Evolutionary conservation across 768 basidiomycete species (phyloP).

Genomic region (Mycena haematopus): DNA sequence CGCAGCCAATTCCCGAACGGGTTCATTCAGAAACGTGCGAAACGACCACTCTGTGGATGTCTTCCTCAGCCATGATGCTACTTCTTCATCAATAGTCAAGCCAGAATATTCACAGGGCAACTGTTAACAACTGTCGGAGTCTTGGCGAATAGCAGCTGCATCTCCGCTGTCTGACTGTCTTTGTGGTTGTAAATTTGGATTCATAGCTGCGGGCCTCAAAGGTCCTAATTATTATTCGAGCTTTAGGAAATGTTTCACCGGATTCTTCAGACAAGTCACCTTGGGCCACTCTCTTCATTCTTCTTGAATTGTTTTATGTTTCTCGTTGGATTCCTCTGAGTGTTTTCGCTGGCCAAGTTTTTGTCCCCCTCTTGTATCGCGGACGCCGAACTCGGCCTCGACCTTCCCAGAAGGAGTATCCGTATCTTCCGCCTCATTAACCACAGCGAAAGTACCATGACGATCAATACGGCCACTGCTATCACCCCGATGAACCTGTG

Average conservation of each 20-base stretch:
- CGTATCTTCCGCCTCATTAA: conserved; percentile 36
- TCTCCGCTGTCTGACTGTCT: not conserved
- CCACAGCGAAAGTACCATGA: conserved; percentile 47
- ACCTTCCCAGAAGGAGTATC: conserved; percentile 9
- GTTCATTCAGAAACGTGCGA: no score
- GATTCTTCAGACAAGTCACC: not conserved
- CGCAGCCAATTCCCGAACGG: not conserved
- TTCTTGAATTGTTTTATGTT: not conserved
- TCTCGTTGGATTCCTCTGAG: not conserved
- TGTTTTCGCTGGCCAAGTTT: not conserved
- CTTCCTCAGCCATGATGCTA: not conserved
- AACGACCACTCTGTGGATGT: not conserved
- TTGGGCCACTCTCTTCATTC: not conserved
- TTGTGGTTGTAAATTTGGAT: not conserved
- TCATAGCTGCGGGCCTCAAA: not conserved
- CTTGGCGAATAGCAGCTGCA: not conserved
- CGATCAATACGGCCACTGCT: conserved; percentile 44
- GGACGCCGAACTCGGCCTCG: conserved; percentile 6
- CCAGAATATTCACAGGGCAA: not conserved
- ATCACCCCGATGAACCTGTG: conserved; percentile 54
- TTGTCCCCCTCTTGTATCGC: not conserved
- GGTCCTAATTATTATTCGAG: not conserved
- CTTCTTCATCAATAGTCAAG: no score
- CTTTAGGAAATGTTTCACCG: not conserved
- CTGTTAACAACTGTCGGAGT: not conserved